Base-by-base conservation (phyloP, 768 basidiomycete species). In the Mycena floridula region DNA sequence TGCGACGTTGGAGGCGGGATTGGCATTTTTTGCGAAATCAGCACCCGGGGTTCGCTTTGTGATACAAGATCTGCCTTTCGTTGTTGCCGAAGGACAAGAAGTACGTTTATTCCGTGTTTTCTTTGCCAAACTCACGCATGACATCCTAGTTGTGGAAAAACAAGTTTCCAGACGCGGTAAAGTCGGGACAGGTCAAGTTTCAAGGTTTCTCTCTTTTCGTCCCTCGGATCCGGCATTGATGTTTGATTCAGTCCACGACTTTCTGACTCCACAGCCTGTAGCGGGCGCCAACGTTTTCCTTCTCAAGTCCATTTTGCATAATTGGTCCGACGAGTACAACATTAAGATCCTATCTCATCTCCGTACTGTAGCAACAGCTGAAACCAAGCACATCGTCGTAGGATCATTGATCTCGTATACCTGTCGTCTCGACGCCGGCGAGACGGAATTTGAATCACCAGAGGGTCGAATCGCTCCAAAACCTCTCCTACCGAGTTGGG, bases 271-370 rank as follows among this genome's bases (percentile, higher is more conserved):
- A 3, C 76, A 77, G 49, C 60, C 62, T 1, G 42, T 57, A 13
- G 45, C 59, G 2, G 15, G 58, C 40, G 47, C 69, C 57, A 62
- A 70, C 1, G 67, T 74, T 5, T 77, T 70, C 49, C 52, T 76
- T 13, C 50, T 77, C 23, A 61, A 73, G 25, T 65, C 67, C 11
- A 65, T 76, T 38, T 65, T 73, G 22, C 75, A 77, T 45, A 74
- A 77, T 48, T 77, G 76, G 76, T 65, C 74, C 1, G 76, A 77
- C 40, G 54, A 52, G 1, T 59, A 46, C 22, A 59, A 59, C 24
- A 52, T 47, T 16, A 66, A 65, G 27, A 73, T 77, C 25, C 55
- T 77, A 36, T 54, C 67, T 21, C 68, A 69, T 25, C 61, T 77
- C 4, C 62, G 73, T 13, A 60, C 60, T 32, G 63, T 59, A 3